These are phyloP conservation scores for Globisporangium cederbergense DNA, from an alignment of 352 stramenopile genomes.

Conservation along the genomic window DNA sequence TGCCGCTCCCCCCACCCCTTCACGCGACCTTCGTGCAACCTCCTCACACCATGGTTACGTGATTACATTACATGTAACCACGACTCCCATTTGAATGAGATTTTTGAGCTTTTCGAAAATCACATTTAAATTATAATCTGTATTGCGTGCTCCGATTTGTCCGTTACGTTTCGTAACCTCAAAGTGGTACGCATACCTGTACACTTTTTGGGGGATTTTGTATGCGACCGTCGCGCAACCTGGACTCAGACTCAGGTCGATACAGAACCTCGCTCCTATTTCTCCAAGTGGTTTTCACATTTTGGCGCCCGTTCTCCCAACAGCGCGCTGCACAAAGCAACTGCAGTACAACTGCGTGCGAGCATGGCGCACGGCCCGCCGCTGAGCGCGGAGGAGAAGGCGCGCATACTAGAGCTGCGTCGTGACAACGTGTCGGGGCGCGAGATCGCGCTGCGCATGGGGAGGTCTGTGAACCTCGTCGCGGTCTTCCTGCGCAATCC, in stretches of 20 bases:
- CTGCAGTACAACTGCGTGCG: neutral
- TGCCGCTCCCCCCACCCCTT: conserved; percentile 1
- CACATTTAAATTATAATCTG: too few species aligned
- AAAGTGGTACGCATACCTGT: too few species aligned
- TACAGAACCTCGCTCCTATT: too few species aligned
- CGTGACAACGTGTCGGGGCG: neutral
- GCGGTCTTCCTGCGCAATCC: neutral
- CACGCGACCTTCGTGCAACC: neutral
- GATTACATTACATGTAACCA: neutral
- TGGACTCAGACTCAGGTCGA: too few species aligned
- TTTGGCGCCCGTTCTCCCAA: too few species aligned
- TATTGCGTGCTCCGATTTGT: too few species aligned
- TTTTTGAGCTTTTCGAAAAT: too few species aligned
- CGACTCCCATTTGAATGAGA: too few species aligned
- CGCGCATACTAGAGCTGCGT: neutral
- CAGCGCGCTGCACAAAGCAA: neutral
- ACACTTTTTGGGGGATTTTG: too few species aligned
- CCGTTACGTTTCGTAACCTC: too few species aligned
- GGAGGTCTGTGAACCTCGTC: neutral
- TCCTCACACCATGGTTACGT: neutral
- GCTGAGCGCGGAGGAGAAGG: neutral
- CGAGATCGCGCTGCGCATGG: neutral
- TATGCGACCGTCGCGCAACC: too few species aligned
- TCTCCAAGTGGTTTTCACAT: too few species aligned
- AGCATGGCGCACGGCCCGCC: neutral